Conservation (phyloP, 78 protist species). For the Dictyostelium purpureum region DNA sequence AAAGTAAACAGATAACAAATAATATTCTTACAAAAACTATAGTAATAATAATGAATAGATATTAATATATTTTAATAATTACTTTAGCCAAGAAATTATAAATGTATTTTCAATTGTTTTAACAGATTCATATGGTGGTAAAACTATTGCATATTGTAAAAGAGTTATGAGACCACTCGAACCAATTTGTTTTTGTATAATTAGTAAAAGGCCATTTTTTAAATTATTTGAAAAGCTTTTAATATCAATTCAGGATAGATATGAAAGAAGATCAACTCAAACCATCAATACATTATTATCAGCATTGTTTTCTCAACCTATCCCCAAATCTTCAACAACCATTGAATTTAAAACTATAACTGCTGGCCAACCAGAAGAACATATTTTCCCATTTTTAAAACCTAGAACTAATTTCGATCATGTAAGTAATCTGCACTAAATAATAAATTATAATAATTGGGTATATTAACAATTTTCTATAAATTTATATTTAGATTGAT, state of each 20-base stretch:
- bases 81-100: not conserved
- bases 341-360: conserved; percentile 6
- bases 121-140: conserved; percentile 64
- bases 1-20: not conserved
- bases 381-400: conserved; percentile 3
- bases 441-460: not conserved
- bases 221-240: conserved; percentile 44
- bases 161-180: conserved; percentile 7
- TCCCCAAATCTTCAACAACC: not conserved
- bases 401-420: conserved; percentile 51
- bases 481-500: not conserved
- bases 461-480: not conserved
- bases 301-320: conserved; percentile 6
- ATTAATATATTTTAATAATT: not conserved
- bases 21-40: not conserved
- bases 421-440: not conserved
- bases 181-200: conserved; percentile 37
- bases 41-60: not conserved
- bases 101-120: conserved; percentile 46
- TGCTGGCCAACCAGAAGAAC: conserved; percentile 41
- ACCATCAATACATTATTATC: conserved; percentile 19
- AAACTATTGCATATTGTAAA: conserved; percentile 64
- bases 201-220: conserved; percentile 51
- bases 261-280: conserved; percentile 18
- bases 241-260: conserved; percentile 16